Base-by-base conservation (phyloP, 2,329 filamentous ascomycete species). In the Pyrenochaeta sp. region DNA sequence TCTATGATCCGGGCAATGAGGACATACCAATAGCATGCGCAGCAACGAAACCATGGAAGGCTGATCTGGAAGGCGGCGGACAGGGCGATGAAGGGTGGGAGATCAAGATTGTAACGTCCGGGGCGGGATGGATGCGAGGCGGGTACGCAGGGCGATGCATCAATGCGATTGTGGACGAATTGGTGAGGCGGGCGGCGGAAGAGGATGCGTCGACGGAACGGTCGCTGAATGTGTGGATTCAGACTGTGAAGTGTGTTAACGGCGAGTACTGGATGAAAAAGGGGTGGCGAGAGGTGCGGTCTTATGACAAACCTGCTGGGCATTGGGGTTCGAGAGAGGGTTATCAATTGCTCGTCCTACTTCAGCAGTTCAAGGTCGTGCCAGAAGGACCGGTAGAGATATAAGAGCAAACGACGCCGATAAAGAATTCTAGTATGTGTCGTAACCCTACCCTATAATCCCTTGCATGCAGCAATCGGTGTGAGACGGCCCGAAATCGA, bases 171-270 rank as follows among this genome's bases (percentile, higher is more conserved):
- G 30, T 49, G 9, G 24, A 30, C 9, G 35, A 44, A 30, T 20
- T 48, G 19, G 27, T 32, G n/a, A 38, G 30, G 5, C 34, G 14
- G 18, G 15, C 13, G 9, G 14, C 19, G 10, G 15, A 23, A 18
- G 13, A 15, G 5, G 19, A 43, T 3, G 18, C 7, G 17, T 9
- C 4, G 11, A 3, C 6, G 5, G 17, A 11, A n/a, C 24, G 10
- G 26, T 18, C 22, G 14, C 8, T 46, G n/a, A 31, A 35, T 10
- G 38, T 47, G 21, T 53, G 39, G 40, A 28, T 47, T 5, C 50
- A 51, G n/a, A 34, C 46, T 11, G 35, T 50, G 5, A 37, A 50
- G n/a, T 42, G 38, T 13, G 7, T 49, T 6, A 53, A 50, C 9
- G 43, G 43, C 3, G 17, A 22, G 1, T 53, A 44, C 21, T 45